Percentiles rank a stretch among this genome's conserved stretches.
These are phyloP conservation scores for Ustilago nuda DNA, from an alignment of 1,284 basidiomycete genomes.

Conservation along the genomic window DNA sequence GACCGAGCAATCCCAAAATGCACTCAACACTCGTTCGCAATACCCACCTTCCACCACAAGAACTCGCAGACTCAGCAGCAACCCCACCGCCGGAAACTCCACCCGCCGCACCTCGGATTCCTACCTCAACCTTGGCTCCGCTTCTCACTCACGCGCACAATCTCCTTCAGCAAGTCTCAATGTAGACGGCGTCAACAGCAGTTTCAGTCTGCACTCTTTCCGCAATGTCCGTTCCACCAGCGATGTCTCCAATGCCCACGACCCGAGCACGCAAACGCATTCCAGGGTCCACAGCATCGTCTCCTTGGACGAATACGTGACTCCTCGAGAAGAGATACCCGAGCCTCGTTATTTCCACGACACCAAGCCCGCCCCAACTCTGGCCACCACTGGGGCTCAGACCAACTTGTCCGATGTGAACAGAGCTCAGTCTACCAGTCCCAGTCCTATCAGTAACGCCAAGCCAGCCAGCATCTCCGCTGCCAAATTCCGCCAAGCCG, in stretches of 20 bases:
- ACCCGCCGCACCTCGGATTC: slow-evolving; percentile 26
- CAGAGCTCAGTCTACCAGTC: slow-evolving; percentile 27
- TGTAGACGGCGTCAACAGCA: slow-evolving; percentile 17
- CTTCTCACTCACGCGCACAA: slow-evolving; percentile 28
- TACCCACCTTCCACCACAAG: slow-evolving; percentile 24
- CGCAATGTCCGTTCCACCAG: slow-evolving; percentile 48
- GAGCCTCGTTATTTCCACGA: slow-evolving; percentile 32
- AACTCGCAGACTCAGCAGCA: slow-evolving; percentile 24
- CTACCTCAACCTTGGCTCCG: slow-evolving; percentile 14
- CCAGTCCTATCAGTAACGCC: slow-evolving; percentile 15
- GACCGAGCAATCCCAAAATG: slow-evolving; percentile 4
- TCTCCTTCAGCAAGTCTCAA: slow-evolving; percentile 32
- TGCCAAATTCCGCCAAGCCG: slow-evolving; percentile 47
- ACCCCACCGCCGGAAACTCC: neutral
- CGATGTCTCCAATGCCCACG: slow-evolving; percentile 34
- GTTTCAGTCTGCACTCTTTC: slow-evolving; percentile 51
- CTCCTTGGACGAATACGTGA: slow-evolving; percentile 47
- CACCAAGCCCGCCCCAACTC: neutral
- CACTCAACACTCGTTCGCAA: slow-evolving; percentile 13
- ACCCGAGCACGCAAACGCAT: slow-evolving; percentile 15
- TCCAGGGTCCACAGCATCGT: slow-evolving; percentile 46
- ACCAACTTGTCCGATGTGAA: slow-evolving; percentile 8
- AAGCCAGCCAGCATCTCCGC: slow-evolving; percentile 52
- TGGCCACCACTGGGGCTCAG: neutral
- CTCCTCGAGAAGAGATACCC: slow-evolving; percentile 44